Evolutionary conservation across 2,329 filamentous ascomycete genomes (phyloP).

Genomic region (Penicillium fuscoglaucum): DNA sequence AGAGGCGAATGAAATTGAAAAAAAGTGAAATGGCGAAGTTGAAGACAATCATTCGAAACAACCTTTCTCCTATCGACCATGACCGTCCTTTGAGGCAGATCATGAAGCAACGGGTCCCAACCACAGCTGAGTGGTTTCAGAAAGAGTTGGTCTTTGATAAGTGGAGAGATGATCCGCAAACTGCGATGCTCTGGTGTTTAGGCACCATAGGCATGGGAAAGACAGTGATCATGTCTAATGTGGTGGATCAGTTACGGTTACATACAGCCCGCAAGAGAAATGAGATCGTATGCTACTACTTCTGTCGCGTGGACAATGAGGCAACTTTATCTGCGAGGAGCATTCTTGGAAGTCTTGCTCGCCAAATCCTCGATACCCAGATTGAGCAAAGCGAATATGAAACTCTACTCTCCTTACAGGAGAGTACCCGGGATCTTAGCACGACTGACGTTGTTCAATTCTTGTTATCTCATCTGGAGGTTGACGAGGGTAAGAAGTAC

Average conservation of each 20-base stretch:
- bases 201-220: conserved; percentile 14
- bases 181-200: neutral
- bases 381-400: neutral
- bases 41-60: neutral
- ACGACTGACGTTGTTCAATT: neutral
- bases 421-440: neutral
- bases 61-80: neutral
- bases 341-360: conserved; percentile 22
- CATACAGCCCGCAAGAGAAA: conserved; percentile 5
- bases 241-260: conserved; percentile 15
- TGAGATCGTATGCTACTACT: conserved; percentile 19
- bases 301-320: conserved; percentile 11
- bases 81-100: neutral
- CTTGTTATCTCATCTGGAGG: neutral
- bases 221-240: conserved; percentile 22
- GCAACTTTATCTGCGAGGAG: conserved; percentile 17
- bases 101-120: neutral
- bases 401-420: neutral
- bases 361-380: conserved; percentile 18
- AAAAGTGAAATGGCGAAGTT: neutral
- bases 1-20: neutral
- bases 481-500: neutral
- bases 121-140: neutral
- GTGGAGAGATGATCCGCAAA: neutral
- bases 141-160: neutral